Evolutionary conservation across 129 eudicot species (phyloP).

Genomic region (Lactuca sativa): DNA sequence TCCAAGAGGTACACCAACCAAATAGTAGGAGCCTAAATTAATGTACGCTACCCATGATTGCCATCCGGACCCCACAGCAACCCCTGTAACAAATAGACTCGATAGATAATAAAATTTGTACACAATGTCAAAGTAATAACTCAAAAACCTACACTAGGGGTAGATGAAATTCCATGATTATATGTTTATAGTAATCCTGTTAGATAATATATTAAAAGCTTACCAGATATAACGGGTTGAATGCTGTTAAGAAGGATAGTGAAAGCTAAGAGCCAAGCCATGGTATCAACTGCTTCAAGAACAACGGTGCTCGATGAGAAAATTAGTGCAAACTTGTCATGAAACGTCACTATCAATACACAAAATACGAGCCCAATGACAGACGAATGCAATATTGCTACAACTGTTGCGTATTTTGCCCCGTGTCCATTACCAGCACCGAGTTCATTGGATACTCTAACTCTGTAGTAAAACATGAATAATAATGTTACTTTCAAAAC

Average conservation of each 20-base stretch:
- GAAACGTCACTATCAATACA: slow-evolving; percentile 46
- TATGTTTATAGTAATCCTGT: not conserved
- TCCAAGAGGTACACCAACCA: slow-evolving; percentile 81
- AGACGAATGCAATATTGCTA: slow-evolving; percentile 55
- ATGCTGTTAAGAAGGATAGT: slow-evolving; percentile 84
- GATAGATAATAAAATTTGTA: not conserved
- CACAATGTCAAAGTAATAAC: not conserved
- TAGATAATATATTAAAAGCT: not conserved
- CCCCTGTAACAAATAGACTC: slow-evolving; percentile 43
- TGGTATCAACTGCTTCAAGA: slow-evolving; percentile 49
- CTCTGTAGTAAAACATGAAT: slow-evolving; percentile 44
- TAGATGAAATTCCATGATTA: not conserved
- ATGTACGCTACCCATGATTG: slow-evolving; percentile 80
- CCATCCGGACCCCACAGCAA: slow-evolving; percentile 94
- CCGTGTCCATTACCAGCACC: slow-evolving; percentile 77
- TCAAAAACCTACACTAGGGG: not conserved
- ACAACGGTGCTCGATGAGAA: slow-evolving; percentile 63
- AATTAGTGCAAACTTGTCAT: slow-evolving; percentile 43
- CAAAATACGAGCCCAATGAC: slow-evolving; percentile 54
- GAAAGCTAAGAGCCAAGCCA: slow-evolving; percentile 64
- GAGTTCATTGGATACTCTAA: slow-evolving; percentile 83
- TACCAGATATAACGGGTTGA: slow-evolving; percentile 79
- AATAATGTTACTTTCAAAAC: not conserved
- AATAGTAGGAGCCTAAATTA: slow-evolving; percentile 65
- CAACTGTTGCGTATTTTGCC: slow-evolving; percentile 71